A percentile compares a stretch with the other conserved stretches of the same genome.
phyloP scores from a whole-genome alignment of 2,329 filamentous ascomycete species.

The Tolypocladium amazonense region DNA sequence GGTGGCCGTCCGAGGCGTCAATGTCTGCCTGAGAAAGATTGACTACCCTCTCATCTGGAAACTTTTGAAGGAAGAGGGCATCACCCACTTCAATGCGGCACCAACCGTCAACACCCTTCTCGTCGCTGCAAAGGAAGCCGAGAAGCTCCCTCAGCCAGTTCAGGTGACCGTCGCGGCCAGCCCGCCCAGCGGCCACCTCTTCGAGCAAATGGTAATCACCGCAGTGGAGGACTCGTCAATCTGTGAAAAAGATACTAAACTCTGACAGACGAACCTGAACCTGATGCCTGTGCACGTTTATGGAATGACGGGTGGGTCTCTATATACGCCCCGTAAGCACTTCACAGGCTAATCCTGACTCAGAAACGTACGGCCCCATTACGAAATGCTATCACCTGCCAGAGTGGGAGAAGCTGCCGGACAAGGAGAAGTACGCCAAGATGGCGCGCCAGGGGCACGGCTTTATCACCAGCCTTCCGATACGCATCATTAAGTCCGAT shows the following conservation, averaged over 20 bases:
- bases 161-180: conserved; percentile 87
- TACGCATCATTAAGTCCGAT: conserved; percentile 72
- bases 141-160: conserved; percentile 57
- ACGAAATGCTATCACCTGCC: conserved; percentile 89
- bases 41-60: conserved; percentile 92
- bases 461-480: conserved; percentile 72
- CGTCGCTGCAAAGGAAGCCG: conserved; percentile 69
- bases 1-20: conserved; percentile 87
- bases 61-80: conserved; percentile 70
- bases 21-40: conserved; percentile 89
- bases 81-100: conserved; percentile 93
- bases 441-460: conserved; percentile 96
- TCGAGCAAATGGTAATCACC: conserved; percentile 70
- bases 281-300: conserved; percentile 90
- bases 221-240: no score
- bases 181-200: conserved; percentile 80
- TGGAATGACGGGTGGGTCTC: conserved; percentile 47
- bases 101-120: conserved; percentile 94
- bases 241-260: not conserved
- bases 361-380: conserved; percentile 86
- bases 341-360: not conserved
- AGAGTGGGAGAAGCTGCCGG: conserved; percentile 64
- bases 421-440: conserved; percentile 68
- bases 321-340: not conserved
- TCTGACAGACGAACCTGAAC: conserved; percentile 50